phyloP scores from a whole-genome alignment of 768 basidiomycete genomes.

The Amanita jacksonii region DNA sequence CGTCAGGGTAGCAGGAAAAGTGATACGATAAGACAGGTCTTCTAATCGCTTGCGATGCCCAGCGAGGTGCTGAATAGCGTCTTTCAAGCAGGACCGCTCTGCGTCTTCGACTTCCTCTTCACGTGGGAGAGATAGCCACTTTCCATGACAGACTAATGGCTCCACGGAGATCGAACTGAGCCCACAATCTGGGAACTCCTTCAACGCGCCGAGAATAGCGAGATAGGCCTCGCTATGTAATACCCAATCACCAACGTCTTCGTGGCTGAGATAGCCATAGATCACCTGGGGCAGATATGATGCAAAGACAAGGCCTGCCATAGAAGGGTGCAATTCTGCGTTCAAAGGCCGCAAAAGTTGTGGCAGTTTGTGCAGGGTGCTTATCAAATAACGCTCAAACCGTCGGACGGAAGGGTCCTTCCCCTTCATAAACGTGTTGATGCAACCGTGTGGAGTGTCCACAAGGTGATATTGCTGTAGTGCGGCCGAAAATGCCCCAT shows the following conservation, averaged over 20 bases:
- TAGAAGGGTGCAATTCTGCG: slow-evolving; percentile 12
- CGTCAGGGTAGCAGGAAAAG: slow-evolving; percentile 26
- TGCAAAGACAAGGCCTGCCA: slow-evolving; percentile 16
- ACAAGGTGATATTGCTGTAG: slow-evolving; percentile 12
- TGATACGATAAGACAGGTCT: slow-evolving; percentile 20
- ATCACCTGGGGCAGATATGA: slow-evolving; percentile 25
- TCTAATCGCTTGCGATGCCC: slow-evolving; percentile 19
- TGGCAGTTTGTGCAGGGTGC: slow-evolving; percentile 9
- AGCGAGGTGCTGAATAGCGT: slow-evolving; percentile 22
- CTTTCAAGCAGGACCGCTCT: slow-evolving; percentile 10
- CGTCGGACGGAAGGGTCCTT: slow-evolving; percentile 1
- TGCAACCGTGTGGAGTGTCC: slow-evolving; percentile 7
- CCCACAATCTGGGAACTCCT: slow-evolving; percentile 17
- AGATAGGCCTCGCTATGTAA: slow-evolving; percentile 24
- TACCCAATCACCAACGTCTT: slow-evolving; percentile 26
- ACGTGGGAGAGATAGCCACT: slow-evolving; percentile 3
- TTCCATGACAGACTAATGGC: slow-evolving; percentile 5
- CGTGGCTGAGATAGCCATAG: slow-evolving; percentile 22
- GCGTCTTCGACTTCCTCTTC: slow-evolving; percentile 6
- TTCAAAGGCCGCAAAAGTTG: slow-evolving; percentile 8
- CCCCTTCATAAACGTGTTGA: slow-evolving; percentile 8
- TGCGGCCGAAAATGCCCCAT: slow-evolving; percentile 18
- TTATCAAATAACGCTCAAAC: slow-evolving; percentile 8
- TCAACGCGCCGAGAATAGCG: slow-evolving; percentile 21
- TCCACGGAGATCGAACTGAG: slow-evolving; percentile 12